A percentile compares a stretch with the other conserved stretches of the same genome.
Evolutionary conservation across 208 protist genomes (phyloP).

Genomic region (Angomonas deanei): DNA sequence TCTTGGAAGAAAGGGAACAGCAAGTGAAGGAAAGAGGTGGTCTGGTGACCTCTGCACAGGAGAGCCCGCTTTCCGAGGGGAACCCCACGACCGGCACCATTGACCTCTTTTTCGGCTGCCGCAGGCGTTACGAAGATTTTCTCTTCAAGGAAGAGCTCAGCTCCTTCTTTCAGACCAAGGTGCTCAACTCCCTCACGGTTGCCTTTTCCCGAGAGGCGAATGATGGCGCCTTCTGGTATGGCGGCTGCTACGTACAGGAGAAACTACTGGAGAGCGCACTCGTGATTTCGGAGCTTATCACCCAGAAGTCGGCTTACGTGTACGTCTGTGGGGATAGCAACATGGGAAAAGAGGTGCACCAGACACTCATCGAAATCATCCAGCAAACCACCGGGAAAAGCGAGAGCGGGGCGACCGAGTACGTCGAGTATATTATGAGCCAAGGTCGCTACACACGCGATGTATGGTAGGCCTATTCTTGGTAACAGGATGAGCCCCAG

Average conservation of each 20-base stretch:
- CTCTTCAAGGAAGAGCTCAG: constrained; percentile 43
- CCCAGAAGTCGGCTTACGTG: constrained; percentile 34
- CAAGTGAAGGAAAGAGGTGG: constrained; percentile 10
- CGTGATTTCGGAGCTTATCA: constrained; percentile 28
- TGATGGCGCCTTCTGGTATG: constrained; percentile 49
- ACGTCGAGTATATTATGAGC: constrained; percentile 25
- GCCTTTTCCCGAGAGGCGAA: constrained; percentile 61
- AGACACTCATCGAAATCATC: constrained; percentile 24
- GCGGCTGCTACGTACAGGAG: constrained; percentile 73
- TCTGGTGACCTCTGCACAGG: neutral
- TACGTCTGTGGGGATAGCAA: constrained; percentile 68
- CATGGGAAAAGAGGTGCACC: constrained; percentile 65
- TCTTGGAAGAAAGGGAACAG: constrained; percentile 69
- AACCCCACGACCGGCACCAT: constrained; percentile 1
- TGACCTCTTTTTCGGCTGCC: constrained; percentile 59
- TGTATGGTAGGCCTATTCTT: constrained; percentile 36
- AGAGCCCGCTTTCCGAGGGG: neutral
- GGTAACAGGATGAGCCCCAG: too few relatives aligned
- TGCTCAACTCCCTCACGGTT: constrained; percentile 32
- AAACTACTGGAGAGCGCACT: constrained; percentile 28
- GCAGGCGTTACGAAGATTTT: constrained; percentile 30
- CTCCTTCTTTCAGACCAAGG: constrained; percentile 20
- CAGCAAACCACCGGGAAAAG: constrained; percentile 27
- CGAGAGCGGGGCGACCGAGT: constrained; percentile 11
- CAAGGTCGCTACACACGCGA: constrained; percentile 37